Evolutionary conservation across 306 rosid species (phyloP), one percentile per base, ranked within the genome.

Genomic region (Betula pendula): DNA sequence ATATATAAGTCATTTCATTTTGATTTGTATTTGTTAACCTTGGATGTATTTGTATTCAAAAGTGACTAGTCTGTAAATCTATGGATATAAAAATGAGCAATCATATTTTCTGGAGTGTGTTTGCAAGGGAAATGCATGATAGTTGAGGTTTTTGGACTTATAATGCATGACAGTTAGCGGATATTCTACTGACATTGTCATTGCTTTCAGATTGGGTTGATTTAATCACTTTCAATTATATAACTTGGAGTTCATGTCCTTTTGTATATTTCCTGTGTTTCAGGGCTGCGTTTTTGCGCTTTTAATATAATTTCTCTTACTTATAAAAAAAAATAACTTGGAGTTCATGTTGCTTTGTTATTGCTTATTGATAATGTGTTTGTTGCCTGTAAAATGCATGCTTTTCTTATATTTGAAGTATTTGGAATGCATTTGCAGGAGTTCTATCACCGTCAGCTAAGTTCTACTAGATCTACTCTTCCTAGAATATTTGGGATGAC

Each of bases 401-500:
- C 65, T 48, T 55, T 74, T 60, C 51, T 76, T 38, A 75, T 68
- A 5, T 73, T 27, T 76, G 52, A 72, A 76, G 27, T 20, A 75
- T 70, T 69, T 76, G 31, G 67, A 59, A 73, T 86, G 42, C 75
- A 35, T 75, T 51, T 81, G 84, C 89, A 94, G 96, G 98, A 92
- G 44, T 94, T 92, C 66, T 92, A 90, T 83, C 98, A 92, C 24
- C 75, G 24, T 6, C 89, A 81, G 55, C 48, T 90, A 80, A 14
- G 27, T 6, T 75, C 58, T 66, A 84, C 88, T 24, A 38, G 53
- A 72, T 71, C 84, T 71, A 78, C 80, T 29, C 92, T 92, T 72
- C 98, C 97, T 42, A 81, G 91, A 68, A 87, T 94, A 78, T 81
- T 94, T 33, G 98, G 98, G 79, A 94, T 94, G 98, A 90, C 96